phyloP scores from a whole-genome alignment of 805 yeast genomes.

The Metschnikowia cubensis region DNA sequence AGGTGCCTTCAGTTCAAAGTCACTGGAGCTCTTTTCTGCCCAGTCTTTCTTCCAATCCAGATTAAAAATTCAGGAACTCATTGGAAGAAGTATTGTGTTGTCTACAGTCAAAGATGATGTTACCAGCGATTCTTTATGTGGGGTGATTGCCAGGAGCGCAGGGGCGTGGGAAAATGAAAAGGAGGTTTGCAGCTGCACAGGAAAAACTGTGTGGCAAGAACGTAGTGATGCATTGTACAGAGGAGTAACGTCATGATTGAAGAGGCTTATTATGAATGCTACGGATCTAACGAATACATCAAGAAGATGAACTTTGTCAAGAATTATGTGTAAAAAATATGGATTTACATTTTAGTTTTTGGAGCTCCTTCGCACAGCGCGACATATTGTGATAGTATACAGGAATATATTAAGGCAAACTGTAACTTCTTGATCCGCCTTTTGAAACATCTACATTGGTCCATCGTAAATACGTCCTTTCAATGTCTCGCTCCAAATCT shows the following conservation, averaged over 20 bases:
- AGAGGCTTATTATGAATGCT: not conserved
- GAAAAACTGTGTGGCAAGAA: slow-evolving; percentile 96
- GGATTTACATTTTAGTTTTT: not conserved
- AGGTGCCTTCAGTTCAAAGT: slow-evolving; percentile 26
- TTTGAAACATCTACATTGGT: not conserved
- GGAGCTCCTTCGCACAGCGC: slow-evolving; percentile 1
- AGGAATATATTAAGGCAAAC: not conserved
- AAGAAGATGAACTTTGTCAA: not conserved
- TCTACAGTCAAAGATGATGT: slow-evolving; percentile 38
- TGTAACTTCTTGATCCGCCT: not conserved
- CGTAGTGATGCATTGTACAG: slow-evolving; percentile 65
- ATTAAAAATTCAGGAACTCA: slow-evolving; percentile 52
- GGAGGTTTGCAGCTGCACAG: slow-evolving; percentile 89
- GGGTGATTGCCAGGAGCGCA: slow-evolving; percentile 93
- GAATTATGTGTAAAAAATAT: not conserved
- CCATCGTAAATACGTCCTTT: not conserved
- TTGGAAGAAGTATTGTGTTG: slow-evolving; percentile 65
- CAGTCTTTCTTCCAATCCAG: slow-evolving; percentile 40
- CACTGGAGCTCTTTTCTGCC: slow-evolving; percentile 22
- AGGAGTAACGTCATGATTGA: slow-evolving; percentile 41
- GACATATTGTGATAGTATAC: not conserved
- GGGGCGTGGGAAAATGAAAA: slow-evolving; percentile 97
- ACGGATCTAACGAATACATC: not conserved
- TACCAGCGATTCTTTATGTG: slow-evolving; percentile 52
- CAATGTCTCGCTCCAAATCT: slow-evolving; percentile 3